Conservation (phyloP, 768 basidiomycete genomes). For the Kwoniella mangroviensis region DNA sequence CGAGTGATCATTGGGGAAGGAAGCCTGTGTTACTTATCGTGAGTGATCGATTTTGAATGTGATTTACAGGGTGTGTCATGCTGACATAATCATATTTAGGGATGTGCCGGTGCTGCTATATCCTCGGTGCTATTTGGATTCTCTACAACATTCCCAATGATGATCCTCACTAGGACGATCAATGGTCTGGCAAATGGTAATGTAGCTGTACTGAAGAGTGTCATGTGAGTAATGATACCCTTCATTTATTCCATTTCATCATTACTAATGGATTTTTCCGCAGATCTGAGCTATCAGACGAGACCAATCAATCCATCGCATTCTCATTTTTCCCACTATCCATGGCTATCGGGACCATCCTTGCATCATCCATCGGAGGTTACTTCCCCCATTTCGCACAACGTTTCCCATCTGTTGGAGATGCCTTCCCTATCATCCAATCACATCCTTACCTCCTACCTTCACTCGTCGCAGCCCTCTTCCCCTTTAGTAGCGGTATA, state of each 20-base stretch:
- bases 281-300: constrained; percentile 47
- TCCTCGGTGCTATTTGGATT: constrained; percentile 48
- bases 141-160: constrained; percentile 35
- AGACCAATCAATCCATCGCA: constrained; percentile 45
- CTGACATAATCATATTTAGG: constrained; percentile 30
- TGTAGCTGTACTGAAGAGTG: constrained; percentile 44
- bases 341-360: constrained; percentile 39
- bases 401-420: constrained; percentile 18
- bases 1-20: constrained; percentile 41
- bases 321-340: constrained; percentile 50
- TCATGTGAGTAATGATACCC: constrained; percentile 37
- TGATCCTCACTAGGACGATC: constrained; percentile 37
- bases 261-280: too few species aligned
- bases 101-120: constrained; percentile 40
- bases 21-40: constrained; percentile 48
- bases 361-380: constrained; percentile 47
- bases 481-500: constrained; percentile 37
- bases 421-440: constrained; percentile 35
- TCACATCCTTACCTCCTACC: constrained; percentile 46
- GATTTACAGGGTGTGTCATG: neutral
- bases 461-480: constrained; percentile 34
- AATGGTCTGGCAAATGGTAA: constrained; percentile 48
- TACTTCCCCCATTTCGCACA: constrained; percentile 27
- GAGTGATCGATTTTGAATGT: constrained; percentile 3
- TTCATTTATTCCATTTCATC: too few species aligned